Evolutionary conservation across 495 filamentous ascomycete species (phyloP), one percentile per base, ranked within the genome.

Genomic region (Neurospora sp.): DNA sequence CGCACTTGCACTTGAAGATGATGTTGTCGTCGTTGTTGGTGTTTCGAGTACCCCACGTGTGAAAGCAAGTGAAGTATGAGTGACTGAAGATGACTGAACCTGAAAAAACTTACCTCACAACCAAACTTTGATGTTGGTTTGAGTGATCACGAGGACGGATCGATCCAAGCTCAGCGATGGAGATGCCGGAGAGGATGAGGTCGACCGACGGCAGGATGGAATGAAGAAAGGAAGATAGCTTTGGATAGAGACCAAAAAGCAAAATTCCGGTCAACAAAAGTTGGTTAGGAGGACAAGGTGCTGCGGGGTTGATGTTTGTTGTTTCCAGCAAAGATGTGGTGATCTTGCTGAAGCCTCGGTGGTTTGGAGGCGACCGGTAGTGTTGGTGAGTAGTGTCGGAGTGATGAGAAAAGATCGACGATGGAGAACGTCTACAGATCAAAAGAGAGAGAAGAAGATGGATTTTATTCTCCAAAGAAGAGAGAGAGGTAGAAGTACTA

Each of bases 241-340:
- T 44, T 37, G 41, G 40, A 60, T 72, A 14, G 41, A 71, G 62
- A 75, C 39, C 74, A 70, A 75, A 73, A 73, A 74, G 16, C 72
- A 75, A 75, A 74, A 74, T 16, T 70, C 71, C 71, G 74, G 71
- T 46, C 39, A 70, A 39, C 35, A 37, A 18, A 69, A 42, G 27
- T 71, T 73, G 69, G 71, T 71, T 73, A 74, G 71, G 54, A 49
- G 20, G 23, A 23, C 11, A 12, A 60, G 49, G 49, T 60, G 2
- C 20, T 60, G 20, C 49, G 49, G 49, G 20, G 20, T 60, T 23
- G 49, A 6, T 27, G 49, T 60, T 60, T 60, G 49, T 60, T 60
- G 49, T 60, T 60, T 60, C 23, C 49, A 60, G 49, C 49, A 14
- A 27, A 60, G 49, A 60, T 5, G 46, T 54, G 20, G 23, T 60